Percentiles rank a stretch among this genome's conserved stretches.
Conservation (phyloP, 2,329 filamentous ascomycete genomes). For the Colletotrichum melonis region DNA sequence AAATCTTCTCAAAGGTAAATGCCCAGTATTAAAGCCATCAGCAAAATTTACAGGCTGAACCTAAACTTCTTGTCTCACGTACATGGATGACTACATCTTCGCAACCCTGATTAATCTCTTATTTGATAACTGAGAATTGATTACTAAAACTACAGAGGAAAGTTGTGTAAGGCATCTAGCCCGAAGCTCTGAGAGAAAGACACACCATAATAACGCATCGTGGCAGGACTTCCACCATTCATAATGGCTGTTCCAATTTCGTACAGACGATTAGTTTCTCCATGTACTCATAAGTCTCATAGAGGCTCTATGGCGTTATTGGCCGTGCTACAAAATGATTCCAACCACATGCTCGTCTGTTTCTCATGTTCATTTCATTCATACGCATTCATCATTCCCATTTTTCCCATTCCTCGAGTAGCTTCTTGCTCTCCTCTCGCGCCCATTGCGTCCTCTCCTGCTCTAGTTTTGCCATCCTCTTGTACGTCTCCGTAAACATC, state of each 20-base stretch:
- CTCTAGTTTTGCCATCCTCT: slow-evolving; percentile 60
- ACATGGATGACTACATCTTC: background rate
- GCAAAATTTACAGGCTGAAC: background rate
- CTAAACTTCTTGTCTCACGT: background rate
- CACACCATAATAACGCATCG: background rate
- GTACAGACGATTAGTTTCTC: slow-evolving; percentile 21
- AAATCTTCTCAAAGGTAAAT: background rate
- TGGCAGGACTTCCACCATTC: background rate
- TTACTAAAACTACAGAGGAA: background rate
- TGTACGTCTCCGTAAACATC: slow-evolving; percentile 69
- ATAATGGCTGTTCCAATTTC: slow-evolving; percentile 4
- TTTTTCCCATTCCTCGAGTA: slow-evolving; percentile 67
- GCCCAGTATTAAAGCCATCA: background rate
- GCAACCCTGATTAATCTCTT: background rate
- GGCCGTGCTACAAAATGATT: slow-evolving; percentile 24
- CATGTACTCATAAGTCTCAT: slow-evolving; percentile 9
- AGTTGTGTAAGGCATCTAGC: too few species aligned
- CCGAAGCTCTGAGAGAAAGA: background rate
- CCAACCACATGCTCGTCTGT: slow-evolving; percentile 15
- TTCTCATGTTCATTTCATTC: slow-evolving; percentile 35
- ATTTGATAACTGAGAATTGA: background rate
- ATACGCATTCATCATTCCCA: slow-evolving; percentile 59
- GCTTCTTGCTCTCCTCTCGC: slow-evolving; percentile 56
- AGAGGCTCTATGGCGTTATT: slow-evolving; percentile 2
- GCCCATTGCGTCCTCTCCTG: slow-evolving; percentile 50